Base-by-base conservation (phyloP, 2,329 filamentous ascomycete species). In the Keithomyces neogunnii region DNA sequence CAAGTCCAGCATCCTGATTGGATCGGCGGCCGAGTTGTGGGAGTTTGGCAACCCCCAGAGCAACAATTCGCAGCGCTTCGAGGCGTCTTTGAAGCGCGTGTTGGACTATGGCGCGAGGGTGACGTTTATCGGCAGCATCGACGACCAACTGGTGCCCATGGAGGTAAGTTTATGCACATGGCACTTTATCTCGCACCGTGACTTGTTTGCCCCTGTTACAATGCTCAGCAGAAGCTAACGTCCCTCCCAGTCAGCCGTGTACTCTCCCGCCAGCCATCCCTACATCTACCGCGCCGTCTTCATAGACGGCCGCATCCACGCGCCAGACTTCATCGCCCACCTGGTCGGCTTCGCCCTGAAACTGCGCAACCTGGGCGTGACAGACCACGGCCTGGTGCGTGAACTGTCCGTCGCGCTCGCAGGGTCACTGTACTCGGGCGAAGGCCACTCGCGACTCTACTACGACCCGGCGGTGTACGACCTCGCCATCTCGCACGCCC, bases 251-350 rank as follows among this genome's bases (percentile, higher is more conserved):
- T 96, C 91, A 2, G 90, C 92, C 13, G 82, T 93, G 0, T 95
- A 95, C 67, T 86, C 89, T 0, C 87, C 87, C 0, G 83, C 90
- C 3, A 84, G 82, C 26, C 93, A 99, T 62, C 93, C 93, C 0
- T 91, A 96, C 66, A 92, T 97, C 53, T 95, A 90, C 66, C 85
- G 93, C 31, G 89, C 91, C n/a, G 90, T 95, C 13, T 97, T 97
- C 64, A 88, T 99, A 50, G 92, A 99, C 67, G 89, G 91, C 30
- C 84, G 91, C 53, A 79, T 96, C 35, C 92, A 97, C 65, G 87
- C 91, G 0, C 89, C 91, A 2, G 91, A 95, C 66, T 99, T 99
- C 63, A 85, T 99, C 48, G 89, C 89, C 2, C 89, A 96, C 62
- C 80, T 99, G 2, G 86, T 99, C 44, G 91, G 90, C 45, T 96